Evolutionary conservation across 768 basidiomycete genomes (phyloP).

Genomic region (Lyophyllum atratum): DNA sequence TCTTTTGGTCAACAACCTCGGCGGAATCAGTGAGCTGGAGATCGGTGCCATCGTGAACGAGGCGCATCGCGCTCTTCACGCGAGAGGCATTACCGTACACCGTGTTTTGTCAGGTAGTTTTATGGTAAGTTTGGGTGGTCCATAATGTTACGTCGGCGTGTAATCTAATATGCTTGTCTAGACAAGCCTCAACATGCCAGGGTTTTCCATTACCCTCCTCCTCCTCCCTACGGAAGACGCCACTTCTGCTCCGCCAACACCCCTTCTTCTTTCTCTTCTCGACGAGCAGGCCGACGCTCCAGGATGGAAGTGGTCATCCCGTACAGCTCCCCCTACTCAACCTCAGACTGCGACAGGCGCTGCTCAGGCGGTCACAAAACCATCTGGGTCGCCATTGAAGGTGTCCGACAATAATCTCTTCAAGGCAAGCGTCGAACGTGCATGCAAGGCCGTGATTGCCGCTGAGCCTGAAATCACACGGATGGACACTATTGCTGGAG

Average conservation of each 20-base stretch:
- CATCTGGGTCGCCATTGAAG: constrained; percentile 20
- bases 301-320: constrained; percentile 84
- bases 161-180: constrained; percentile 23
- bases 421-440: constrained; percentile 52
- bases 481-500: constrained; percentile 91
- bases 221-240: constrained; percentile 60
- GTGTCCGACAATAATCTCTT: constrained; percentile 52
- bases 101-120: constrained; percentile 79
- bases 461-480: constrained; percentile 90
- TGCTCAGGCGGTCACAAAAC: constrained; percentile 2
- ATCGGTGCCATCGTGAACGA: constrained; percentile 69
- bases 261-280: constrained; percentile 62
- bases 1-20: constrained; percentile 85
- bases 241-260: constrained; percentile 34
- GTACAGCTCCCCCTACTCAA: constrained; percentile 34
- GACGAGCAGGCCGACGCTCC: constrained; percentile 70
- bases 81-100: constrained; percentile 55
- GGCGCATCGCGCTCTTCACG: constrained; percentile 53
- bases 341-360: constrained; percentile 18
- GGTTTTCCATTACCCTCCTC: constrained; percentile 83
- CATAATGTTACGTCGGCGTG: neutral
- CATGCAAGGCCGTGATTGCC: constrained; percentile 65
- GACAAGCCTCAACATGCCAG: constrained; percentile 94
- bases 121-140: constrained; percentile 55
- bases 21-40: constrained; percentile 84